Conservation (phyloP, 805 yeast species). For the Grigorovia jiainica region DNA sequence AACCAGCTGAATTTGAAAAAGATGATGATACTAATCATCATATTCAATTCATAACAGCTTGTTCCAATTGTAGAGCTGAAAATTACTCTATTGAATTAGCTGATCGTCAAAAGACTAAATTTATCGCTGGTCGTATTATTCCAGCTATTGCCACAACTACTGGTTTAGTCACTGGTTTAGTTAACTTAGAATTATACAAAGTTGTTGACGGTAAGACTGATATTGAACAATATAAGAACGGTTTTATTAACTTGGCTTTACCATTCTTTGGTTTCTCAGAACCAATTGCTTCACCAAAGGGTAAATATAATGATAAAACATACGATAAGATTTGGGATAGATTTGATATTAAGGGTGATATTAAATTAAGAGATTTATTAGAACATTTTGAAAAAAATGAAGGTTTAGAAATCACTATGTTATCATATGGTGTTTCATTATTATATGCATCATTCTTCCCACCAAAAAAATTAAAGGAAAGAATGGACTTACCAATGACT, state of each 20-base stretch:
- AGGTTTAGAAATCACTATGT: constrained; percentile 82
- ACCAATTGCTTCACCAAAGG: constrained; percentile 80
- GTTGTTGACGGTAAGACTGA: constrained; percentile 67
- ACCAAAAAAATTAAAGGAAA: constrained; percentile 76
- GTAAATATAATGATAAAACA: constrained; percentile 65
- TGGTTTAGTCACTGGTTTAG: constrained; percentile 93
- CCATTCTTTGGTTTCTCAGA: constrained; percentile 97
- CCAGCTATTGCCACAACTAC: constrained; percentile 99
- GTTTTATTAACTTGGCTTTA: constrained; percentile 82
- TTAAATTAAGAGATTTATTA: constrained; percentile 64
- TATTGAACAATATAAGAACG: constrained; percentile 84
- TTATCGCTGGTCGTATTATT: constrained; percentile 95
- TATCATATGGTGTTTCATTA: constrained; percentile 82
- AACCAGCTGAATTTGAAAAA: constrained; percentile 92
- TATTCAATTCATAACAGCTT: constrained; percentile 90
- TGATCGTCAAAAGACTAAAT: constrained; percentile 83
- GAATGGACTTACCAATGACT: constrained; percentile 57
- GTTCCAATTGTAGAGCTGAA: constrained; percentile 91
- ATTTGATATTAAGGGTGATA: constrained; percentile 69
- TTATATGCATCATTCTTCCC: constrained; percentile 92
- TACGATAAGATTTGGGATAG: constrained; percentile 95
- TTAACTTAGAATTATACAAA: constrained; percentile 84
- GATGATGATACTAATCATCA: constrained; percentile 97
- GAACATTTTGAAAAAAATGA: constrained; percentile 71
- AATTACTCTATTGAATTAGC: constrained; percentile 85